Conservation (phyloP, 2,329 filamentous ascomycete species). For the Ophiostoma perfectum region DNA sequence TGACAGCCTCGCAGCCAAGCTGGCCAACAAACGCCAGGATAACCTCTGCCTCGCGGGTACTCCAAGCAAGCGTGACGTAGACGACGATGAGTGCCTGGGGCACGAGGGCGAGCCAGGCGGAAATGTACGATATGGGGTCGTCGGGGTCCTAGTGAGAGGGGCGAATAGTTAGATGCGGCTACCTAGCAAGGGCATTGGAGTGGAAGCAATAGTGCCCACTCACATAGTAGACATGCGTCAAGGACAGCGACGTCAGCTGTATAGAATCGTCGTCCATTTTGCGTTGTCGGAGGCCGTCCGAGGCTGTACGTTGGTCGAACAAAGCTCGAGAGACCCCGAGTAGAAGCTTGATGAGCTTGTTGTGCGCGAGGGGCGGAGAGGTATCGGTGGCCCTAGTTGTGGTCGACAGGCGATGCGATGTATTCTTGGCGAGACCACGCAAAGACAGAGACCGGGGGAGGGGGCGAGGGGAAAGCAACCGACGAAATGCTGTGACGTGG, state of each 20-base stretch:
- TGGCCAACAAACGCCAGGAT: slow-evolving; percentile 87
- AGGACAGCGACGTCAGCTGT: slow-evolving; percentile 16
- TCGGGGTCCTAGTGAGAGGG: slow-evolving; percentile 65
- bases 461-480: background rate
- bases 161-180: background rate
- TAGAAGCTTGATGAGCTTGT: background rate
- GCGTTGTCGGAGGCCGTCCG: background rate
- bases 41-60: slow-evolving; percentile 84
- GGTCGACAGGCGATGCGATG: background rate
- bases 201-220: background rate
- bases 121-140: slow-evolving; percentile 78
- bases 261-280: slow-evolving; percentile 10
- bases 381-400: background rate
- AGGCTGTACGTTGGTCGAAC: background rate
- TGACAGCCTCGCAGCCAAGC: slow-evolving; percentile 83
- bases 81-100: slow-evolving; percentile 86
- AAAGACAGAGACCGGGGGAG: background rate
- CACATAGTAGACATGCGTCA: slow-evolving; percentile 19
- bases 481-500: background rate
- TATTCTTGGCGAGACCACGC: background rate
- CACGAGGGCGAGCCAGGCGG: slow-evolving; percentile 88
- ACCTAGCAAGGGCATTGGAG: background rate
- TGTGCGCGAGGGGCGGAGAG: background rate
- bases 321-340: slow-evolving; percentile 1
- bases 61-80: slow-evolving; percentile 86